Base-by-base conservation (phyloP, 1,284 basidiomycete species). In the Ustilago xerochloae region DNA sequence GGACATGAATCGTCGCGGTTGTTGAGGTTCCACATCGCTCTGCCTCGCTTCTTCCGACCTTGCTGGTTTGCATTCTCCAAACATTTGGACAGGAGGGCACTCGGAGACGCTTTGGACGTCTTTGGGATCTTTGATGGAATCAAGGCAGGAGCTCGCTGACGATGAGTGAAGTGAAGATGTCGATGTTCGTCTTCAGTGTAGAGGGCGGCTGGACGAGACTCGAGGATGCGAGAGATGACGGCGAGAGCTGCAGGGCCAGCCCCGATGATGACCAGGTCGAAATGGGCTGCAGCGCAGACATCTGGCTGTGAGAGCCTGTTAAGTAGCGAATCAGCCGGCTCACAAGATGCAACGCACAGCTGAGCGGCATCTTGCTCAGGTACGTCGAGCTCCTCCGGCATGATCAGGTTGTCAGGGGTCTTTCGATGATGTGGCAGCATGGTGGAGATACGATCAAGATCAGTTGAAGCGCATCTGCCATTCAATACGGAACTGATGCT, bases 141-240 rank as follows among this genome's bases (percentile, higher is more conserved):
- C 4, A 61, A 38, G 13, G 54, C 20, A 2, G 52, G 56, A 30
- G 41, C 29, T 3, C 52, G 65, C 18, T 63, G 58, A 4, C 65
- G 62, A 38, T 79, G 57, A 18, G 79, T 69, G 62, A 78, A 82
- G 48, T 82, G 81, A 18, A 82, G 51, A 46, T 79, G 75, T 8
- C 65, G 69, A n/a, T 79, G 78, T 54, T 82, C 81, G 33, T 81
- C 81, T 52, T 82, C 81, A 13, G 78, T 78, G 64, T 82, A 82
- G 28, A 82, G 62, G 4, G 81, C 79, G 1, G 79, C 81, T 8
- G 79, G 81, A 0, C 81, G 75, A 4, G 67, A 51, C 53, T 80
- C 78, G 43, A 82, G 68, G 38, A 81, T 71, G 9, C 79, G 68
- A 6, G 76, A 63, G 13, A 82, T 63, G 24, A 80, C 48, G 4